Conservation (phyloP, 257 asterid species). For the Przewalskia tangutica region DNA sequence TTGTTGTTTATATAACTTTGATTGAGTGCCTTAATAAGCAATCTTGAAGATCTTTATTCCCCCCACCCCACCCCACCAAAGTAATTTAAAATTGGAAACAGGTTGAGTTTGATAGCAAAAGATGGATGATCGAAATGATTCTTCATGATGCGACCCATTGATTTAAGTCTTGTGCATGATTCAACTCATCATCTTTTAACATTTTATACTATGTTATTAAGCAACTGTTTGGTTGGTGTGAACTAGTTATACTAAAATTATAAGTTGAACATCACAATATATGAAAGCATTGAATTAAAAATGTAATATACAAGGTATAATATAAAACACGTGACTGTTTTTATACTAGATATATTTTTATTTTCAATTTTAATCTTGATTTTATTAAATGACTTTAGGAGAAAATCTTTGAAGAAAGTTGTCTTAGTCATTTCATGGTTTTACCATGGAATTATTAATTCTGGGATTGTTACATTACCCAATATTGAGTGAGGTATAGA, state of each 20-base stretch:
- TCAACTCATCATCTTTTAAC: neutral
- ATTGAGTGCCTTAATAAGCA: neutral
- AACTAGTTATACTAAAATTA: neutral
- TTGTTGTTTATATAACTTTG: neutral
- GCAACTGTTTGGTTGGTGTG: neutral
- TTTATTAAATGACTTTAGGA: neutral
- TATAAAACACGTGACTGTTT: neutral
- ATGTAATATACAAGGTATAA: neutral
- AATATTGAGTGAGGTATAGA: neutral
- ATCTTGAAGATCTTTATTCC: neutral
- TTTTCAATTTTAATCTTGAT: no score
- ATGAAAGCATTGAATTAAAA: neutral
- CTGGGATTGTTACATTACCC: neutral
- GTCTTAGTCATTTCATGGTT: neutral
- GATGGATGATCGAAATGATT: slow-evolving; percentile 3
- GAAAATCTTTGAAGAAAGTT: neutral
- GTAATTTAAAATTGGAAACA: neutral
- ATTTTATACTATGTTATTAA: neutral
- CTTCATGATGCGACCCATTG: slow-evolving; percentile 7
- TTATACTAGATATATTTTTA: neutral
- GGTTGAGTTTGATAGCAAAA: neutral
- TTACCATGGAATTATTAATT: neutral
- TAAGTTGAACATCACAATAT: no score
- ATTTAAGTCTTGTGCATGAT: neutral
- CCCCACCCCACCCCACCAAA: no score